phyloP scores from a whole-genome alignment of 2,329 filamentous ascomycete species.

The Catunica adiposa region DNA sequence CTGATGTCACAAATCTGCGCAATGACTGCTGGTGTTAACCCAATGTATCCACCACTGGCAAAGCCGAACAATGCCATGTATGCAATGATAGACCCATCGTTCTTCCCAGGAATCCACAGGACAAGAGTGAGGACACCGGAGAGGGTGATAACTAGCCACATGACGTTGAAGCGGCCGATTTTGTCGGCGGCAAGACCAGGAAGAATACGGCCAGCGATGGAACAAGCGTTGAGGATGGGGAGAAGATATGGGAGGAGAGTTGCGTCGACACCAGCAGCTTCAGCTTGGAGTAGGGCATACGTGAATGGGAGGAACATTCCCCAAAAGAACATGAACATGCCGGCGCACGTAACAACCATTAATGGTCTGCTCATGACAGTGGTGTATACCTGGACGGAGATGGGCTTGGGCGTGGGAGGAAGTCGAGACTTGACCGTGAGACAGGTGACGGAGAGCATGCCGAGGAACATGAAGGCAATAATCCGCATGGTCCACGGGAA shows the following conservation, averaged over 20 bases:
- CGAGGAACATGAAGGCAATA: constrained; percentile 30
- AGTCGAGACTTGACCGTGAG: constrained; percentile 26
- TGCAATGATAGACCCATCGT: constrained; percentile 41
- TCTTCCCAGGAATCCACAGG: constrained; percentile 33
- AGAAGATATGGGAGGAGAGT: constrained; percentile 30
- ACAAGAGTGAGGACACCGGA: constrained; percentile 29
- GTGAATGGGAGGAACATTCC: constrained; percentile 39
- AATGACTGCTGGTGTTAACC: constrained; percentile 44
- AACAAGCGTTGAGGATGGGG: constrained; percentile 40
- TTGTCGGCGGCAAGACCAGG: constrained; percentile 33
- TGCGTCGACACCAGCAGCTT: constrained; percentile 26
- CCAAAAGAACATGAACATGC: constrained; percentile 38
- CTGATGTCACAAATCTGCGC: constrained; percentile 55
- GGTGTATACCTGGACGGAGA: constrained; percentile 31
- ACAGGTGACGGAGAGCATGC: constrained; percentile 22
- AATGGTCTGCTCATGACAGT: constrained; percentile 29
- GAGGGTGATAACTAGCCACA: constrained; percentile 35
- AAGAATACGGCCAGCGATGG: constrained; percentile 35
- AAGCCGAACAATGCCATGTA: constrained; percentile 57
- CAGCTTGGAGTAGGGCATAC: constrained; percentile 34
- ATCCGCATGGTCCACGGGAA: constrained; percentile 34
- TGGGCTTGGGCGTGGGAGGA: constrained; percentile 29
- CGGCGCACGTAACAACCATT: constrained; percentile 28
- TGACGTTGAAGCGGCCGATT: constrained; percentile 30
- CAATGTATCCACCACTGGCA: constrained; percentile 48